Evolutionary conservation across 352 stramenopile species (phyloP), one percentile per base, ranked within the genome.

Genomic region (Phytophthora ramorum): DNA sequence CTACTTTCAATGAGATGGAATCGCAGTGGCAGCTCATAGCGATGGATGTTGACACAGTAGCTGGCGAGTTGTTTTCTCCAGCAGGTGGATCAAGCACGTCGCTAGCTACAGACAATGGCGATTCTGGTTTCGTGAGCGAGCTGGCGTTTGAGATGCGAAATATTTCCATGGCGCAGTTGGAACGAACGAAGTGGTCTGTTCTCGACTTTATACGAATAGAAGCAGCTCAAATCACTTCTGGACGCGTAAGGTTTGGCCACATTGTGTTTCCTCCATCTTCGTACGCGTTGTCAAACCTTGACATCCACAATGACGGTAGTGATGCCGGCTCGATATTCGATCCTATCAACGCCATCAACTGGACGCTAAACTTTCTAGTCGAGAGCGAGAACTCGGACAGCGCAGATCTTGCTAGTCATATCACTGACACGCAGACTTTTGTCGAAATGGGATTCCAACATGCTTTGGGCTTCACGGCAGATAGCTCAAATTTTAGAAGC

Each of bases 331-430:
- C 53, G 10, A 30, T 53, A 16, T 63, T 61, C 17, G 47, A 59
- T 20, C 60, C 43, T 14, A 54, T 69, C n/a, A 69, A 73, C 30
- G 49, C 48, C 24, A 46, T 62, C 5, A 40, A 62, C n/a, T 70
- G 51, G 46, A 64, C 55, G 10, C 14, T 70, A 10, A 58, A 20
- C 7, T 59, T 74, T 26, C 37, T 56, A 32, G 54, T 70, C 16
- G 48, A 66, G 19, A 34, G 35, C 10, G n/a, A 35, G 32, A 28
- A 53, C 10, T 40, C 46, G 17, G 16, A 54, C 8, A 57, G 41
- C 19, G 19, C 26, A 5, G 32, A 28, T 2, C 48, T 74, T 17
- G 20, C 30, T 4, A 20, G 32, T 50, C 37, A 56, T 9, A 9
- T 70, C 28, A 34, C n/a, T 34, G 43, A 10, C 3, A 30, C 20